Conservation (phyloP, 139 green algal species). For the Bryopsis sp. region DNA sequence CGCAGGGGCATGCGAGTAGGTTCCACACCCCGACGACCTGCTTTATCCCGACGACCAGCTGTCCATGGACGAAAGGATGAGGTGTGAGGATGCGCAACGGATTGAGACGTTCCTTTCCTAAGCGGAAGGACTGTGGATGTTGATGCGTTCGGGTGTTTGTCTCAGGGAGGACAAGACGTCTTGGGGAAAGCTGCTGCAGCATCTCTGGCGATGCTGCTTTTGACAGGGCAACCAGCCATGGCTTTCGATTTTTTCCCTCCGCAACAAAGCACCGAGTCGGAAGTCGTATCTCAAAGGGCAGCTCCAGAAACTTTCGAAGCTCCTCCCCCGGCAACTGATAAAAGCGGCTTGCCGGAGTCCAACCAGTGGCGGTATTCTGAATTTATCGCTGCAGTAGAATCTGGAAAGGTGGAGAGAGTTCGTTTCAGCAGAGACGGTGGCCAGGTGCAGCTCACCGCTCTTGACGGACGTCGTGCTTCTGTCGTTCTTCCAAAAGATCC, state of each 20-base stretch:
- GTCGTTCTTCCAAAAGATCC: slow-evolving; percentile 83
- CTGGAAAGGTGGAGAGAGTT: slow-evolving; percentile 93
- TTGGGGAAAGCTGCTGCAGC: slow-evolving; percentile 39
- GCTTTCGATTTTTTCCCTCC: slow-evolving; percentile 43
- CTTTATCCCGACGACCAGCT: too few species aligned
- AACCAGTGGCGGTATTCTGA: slow-evolving; percentile 96
- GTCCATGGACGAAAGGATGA: too few species aligned
- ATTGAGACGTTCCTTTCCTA: too few species aligned
- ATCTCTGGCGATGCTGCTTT: slow-evolving; percentile 49
- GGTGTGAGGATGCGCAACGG: too few species aligned
- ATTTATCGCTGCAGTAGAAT: slow-evolving; percentile 88
- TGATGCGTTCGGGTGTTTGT: too few species aligned
- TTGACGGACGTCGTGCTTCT: slow-evolving; percentile 41
- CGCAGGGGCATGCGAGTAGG: too few species aligned
- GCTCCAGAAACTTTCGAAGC: slow-evolving; percentile 28
- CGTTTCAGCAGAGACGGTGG: slow-evolving; percentile 96
- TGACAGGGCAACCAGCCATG: slow-evolving; percentile 23
- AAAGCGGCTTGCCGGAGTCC: slow-evolving; percentile 78
- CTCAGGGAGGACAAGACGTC: too few species aligned
- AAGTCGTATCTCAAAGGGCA: slow-evolving; percentile 20
- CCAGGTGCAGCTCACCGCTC: slow-evolving; percentile 61
- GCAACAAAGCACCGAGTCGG: slow-evolving; percentile 24
- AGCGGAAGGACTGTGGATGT: too few species aligned
- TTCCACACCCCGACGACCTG: too few species aligned
- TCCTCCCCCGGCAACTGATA: slow-evolving; percentile 33